phyloP scores from a whole-genome alignment of 805 yeast genomes.

The Metschnikowia rubicola region DNA sequence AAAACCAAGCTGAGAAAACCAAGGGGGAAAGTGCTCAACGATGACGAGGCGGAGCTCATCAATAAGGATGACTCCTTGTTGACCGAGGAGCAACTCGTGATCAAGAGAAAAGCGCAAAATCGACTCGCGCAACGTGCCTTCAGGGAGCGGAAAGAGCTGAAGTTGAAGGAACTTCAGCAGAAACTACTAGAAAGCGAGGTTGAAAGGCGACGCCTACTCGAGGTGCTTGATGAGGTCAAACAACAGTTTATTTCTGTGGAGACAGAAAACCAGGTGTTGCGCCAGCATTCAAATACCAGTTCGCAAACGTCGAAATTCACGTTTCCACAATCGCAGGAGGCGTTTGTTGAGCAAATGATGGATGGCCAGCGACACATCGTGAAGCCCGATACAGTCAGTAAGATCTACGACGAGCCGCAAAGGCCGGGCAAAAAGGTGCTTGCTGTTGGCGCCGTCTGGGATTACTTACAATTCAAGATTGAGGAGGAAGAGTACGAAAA shows the following conservation, averaged over 20 bases:
- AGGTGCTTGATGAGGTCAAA: constrained; percentile 49
- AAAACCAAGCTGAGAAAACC: not conserved
- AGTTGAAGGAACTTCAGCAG: constrained; percentile 61
- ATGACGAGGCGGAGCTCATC: constrained; percentile 35
- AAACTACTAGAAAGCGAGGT: constrained; percentile 57
- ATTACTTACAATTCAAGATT: constrained; percentile 52
- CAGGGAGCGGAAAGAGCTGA: constrained; percentile 75
- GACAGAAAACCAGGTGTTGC: constrained; percentile 60
- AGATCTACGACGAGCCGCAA: constrained; percentile 35
- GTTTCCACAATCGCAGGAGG: constrained; percentile 35
- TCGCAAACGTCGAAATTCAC: constrained; percentile 20
- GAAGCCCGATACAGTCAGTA: constrained; percentile 19
- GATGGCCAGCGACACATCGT: constrained; percentile 24
- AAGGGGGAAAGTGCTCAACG: constrained; percentile 19
- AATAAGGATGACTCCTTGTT: constrained; percentile 37
- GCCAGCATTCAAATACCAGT: constrained; percentile 11
- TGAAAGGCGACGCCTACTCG: constrained; percentile 44
- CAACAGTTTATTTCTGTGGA: constrained; percentile 54
- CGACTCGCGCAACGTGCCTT: constrained; percentile 88
- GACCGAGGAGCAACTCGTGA: constrained; percentile 41
- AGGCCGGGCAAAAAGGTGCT: constrained; percentile 48
- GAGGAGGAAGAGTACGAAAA: constrained; percentile 45
- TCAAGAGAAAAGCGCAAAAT: constrained; percentile 71
- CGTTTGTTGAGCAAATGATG: constrained; percentile 31
- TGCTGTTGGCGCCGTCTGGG: constrained; percentile 82